These are phyloP conservation scores for Trypanosoma avium DNA, from an alignment of 208 protist genomes.

Conservation along the genomic window DNA sequence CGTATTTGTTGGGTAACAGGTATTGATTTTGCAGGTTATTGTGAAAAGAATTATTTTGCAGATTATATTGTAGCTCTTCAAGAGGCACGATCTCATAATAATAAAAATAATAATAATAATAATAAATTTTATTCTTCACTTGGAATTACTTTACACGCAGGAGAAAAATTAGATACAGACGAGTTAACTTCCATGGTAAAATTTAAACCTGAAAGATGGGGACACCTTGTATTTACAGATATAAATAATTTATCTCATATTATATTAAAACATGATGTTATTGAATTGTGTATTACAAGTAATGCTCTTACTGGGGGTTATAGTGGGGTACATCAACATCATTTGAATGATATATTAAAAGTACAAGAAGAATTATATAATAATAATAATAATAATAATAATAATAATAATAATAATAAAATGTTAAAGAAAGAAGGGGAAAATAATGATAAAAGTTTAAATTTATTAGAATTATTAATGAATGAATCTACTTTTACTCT, in stretches of 20 bases:
- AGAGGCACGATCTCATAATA: conserved; percentile 18
- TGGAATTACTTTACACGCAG: conserved; percentile 73
- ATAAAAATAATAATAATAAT: background rate
- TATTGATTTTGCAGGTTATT: conserved; percentile 88
- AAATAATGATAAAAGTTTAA: background rate
- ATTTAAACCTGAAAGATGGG: conserved; percentile 68
- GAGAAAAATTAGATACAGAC: conserved; percentile 67
- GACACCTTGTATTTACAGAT: conserved; percentile 82
- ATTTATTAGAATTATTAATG: conserved; percentile 4
- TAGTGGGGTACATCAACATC: conserved; percentile 50
- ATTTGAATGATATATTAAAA: conserved; percentile 41
- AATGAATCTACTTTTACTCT: background rate
- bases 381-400: background rate
- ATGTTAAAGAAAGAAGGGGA: conserved; percentile 6
- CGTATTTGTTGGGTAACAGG: conserved; percentile 76
- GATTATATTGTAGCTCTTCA: conserved; percentile 47
- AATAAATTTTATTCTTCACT: conserved; percentile 20
- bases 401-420: background rate
- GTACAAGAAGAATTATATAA: conserved; percentile 1
- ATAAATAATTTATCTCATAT: conserved; percentile 30
- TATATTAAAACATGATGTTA: conserved; percentile 39
- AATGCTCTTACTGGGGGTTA: conserved; percentile 77
- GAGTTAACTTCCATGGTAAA: conserved; percentile 70
- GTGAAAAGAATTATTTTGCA: conserved; percentile 64
- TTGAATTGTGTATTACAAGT: conserved; percentile 88